phyloP scores from a whole-genome alignment of 148 eudicot species.

The Vaccinium corymbosum region DNA sequence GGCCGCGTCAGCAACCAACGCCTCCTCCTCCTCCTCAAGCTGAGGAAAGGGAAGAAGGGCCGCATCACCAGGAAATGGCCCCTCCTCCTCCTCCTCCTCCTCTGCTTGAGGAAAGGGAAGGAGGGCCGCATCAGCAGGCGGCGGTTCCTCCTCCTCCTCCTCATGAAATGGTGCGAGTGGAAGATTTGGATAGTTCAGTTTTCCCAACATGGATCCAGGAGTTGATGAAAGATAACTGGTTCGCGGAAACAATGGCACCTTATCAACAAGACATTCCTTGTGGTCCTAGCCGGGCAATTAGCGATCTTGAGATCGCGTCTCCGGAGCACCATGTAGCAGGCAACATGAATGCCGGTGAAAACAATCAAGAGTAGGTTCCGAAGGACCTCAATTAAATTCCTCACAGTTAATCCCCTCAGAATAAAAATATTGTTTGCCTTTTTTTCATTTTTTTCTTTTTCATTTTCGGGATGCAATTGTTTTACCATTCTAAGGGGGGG shows the following conservation, averaged over 20 bases:
- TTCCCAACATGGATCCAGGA: neutral
- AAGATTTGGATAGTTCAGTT: neutral
- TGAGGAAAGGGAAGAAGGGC: no score
- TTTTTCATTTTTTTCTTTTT: no score
- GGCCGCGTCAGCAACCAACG: neutral
- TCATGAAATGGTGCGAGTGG: neutral
- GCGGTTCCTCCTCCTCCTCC: neutral
- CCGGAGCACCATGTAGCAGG: neutral
- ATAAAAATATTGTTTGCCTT: no score
- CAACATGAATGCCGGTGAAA: neutral
- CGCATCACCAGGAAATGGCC: neutral
- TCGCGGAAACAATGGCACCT: neutral
- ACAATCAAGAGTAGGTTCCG: neutral
- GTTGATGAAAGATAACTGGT: constrained; percentile 3
- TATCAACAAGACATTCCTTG: neutral
- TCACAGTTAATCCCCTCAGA: no score
- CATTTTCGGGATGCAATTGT: no score
- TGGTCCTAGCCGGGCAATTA: no score
- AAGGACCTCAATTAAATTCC: neutral
- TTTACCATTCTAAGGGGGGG: no score
- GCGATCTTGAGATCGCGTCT: neutral
- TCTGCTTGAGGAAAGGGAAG: neutral
- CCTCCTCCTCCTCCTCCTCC: neutral
- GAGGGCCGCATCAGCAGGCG: neutral
- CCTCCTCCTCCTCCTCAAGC: neutral